Conservation (phyloP, 768 basidiomycete genomes). For the Macrolepiota fuliginosa region DNA sequence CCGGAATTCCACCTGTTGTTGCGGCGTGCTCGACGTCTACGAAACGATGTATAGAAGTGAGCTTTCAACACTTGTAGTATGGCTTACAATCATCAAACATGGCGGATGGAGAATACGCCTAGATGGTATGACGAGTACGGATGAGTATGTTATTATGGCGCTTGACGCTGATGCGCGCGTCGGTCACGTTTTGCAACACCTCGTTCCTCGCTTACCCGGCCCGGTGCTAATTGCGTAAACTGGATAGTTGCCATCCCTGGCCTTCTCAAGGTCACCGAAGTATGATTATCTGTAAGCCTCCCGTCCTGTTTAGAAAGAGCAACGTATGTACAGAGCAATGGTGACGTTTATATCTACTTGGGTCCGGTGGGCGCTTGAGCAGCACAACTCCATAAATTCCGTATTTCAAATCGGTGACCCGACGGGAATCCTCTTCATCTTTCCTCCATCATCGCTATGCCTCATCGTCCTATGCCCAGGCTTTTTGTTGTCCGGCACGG, state of each 20-base stretch:
- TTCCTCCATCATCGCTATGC: slow-evolving; percentile 21
- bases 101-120: slow-evolving; percentile 18
- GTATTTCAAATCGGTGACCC: background rate
- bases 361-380: slow-evolving; percentile 5
- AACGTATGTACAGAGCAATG: background rate
- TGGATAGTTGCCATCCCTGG: background rate
- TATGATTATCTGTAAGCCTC: background rate
- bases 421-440: background rate
- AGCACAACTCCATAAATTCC: background rate
- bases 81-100: slow-evolving; percentile 72
- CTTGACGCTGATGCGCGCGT: background rate
- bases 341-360: background rate
- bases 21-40: slow-evolving; percentile 86
- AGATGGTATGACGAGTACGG: background rate
- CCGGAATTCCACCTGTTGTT: slow-evolving; percentile 40
- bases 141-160: background rate
- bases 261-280: background rate
- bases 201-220: background rate
- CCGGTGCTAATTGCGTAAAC: slow-evolving; percentile 6
- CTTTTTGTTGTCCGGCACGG: slow-evolving; percentile 83
- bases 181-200: slow-evolving; percentile 7
- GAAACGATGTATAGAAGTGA: slow-evolving; percentile 11
- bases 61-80: slow-evolving; percentile 7
- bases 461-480: slow-evolving; percentile 59
- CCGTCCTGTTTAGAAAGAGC: background rate